These are phyloP conservation scores for Carex kokanica DNA, from an alignment of 176 grass and related monocot genomes.

Conservation along the genomic window DNA sequence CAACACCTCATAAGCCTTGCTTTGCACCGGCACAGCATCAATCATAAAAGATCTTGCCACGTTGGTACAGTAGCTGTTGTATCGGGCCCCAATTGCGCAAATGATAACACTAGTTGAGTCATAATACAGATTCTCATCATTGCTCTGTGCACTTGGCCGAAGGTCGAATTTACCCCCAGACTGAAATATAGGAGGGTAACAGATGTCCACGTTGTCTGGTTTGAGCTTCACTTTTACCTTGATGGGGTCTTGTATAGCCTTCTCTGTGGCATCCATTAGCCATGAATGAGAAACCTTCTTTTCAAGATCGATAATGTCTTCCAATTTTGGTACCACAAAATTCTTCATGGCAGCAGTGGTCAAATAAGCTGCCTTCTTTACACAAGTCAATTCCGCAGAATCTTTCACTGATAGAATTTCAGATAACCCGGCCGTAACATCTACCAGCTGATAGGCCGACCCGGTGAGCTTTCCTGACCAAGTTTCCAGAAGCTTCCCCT, in stretches of 20 bases:
- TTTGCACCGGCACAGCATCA: constrained; percentile 58
- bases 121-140: constrained; percentile 79
- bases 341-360: constrained; percentile 73
- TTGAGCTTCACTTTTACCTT: constrained; percentile 87
- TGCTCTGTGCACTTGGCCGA: constrained; percentile 72
- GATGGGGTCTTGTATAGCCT: constrained; percentile 71
- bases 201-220: constrained; percentile 88
- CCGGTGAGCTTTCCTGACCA: constrained; percentile 63
- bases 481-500: constrained; percentile 82
- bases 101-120: constrained; percentile 87
- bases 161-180: constrained; percentile 94
- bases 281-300: constrained; percentile 72
- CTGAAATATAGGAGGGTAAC: constrained; percentile 91
- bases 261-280: constrained; percentile 88
- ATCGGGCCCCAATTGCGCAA: constrained; percentile 75
- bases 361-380: constrained; percentile 78
- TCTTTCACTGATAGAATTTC: constrained; percentile 68
- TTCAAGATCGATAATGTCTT: constrained; percentile 83
- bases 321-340: constrained; percentile 90
- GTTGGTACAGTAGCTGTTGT: constrained; percentile 90
- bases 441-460: constrained; percentile 46
- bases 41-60: constrained; percentile 85
- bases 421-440: constrained; percentile 73
- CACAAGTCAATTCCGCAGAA: constrained; percentile 38
- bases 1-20: constrained; percentile 76